Conservation (phyloP, 2,329 filamentous ascomycete genomes). For the Colletotrichum magnum region DNA sequence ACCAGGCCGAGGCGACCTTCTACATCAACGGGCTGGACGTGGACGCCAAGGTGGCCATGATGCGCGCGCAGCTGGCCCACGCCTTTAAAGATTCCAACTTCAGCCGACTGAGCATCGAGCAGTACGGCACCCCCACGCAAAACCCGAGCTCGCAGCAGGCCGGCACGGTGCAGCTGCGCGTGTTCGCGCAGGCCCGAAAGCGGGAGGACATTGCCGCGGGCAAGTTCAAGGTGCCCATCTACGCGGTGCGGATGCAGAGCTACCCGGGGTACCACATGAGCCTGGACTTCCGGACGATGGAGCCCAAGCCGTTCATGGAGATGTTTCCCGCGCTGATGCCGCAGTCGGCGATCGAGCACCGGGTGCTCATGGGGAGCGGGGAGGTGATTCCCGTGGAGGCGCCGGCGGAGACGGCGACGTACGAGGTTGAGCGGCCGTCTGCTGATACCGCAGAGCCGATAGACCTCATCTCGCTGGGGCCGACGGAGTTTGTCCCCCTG, state of each 20-base stretch:
- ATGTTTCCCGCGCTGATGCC: constrained; percentile 56
- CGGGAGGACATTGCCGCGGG: constrained; percentile 39
- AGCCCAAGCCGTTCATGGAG: constrained; percentile 59
- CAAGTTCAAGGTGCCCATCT: constrained; percentile 51
- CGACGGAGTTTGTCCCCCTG: constrained; percentile 41
- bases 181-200: constrained; percentile 47
- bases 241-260: constrained; percentile 57
- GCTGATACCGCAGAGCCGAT: constrained; percentile 22
- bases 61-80: constrained; percentile 43
- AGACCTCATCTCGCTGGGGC: constrained; percentile 21
- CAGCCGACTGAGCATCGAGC: constrained; percentile 52
- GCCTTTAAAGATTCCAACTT: constrained; percentile 50
- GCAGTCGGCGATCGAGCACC: constrained; percentile 46
- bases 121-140: constrained; percentile 41
- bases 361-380: constrained; percentile 36
- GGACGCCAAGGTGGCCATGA: constrained; percentile 44
- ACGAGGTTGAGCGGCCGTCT: constrained; percentile 28
- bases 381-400: neutral
- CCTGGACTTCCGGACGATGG: constrained; percentile 59
- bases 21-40: constrained; percentile 39
- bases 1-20: constrained; percentile 54
- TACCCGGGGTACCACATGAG: constrained; percentile 61
- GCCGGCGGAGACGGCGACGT: constrained; percentile 8
- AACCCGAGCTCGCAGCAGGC: constrained; percentile 45
- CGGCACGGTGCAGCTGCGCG: constrained; percentile 43